Evolutionary conservation across 176 grass and related monocot species (phyloP).

Genomic region (Oryza glaberrima): DNA sequence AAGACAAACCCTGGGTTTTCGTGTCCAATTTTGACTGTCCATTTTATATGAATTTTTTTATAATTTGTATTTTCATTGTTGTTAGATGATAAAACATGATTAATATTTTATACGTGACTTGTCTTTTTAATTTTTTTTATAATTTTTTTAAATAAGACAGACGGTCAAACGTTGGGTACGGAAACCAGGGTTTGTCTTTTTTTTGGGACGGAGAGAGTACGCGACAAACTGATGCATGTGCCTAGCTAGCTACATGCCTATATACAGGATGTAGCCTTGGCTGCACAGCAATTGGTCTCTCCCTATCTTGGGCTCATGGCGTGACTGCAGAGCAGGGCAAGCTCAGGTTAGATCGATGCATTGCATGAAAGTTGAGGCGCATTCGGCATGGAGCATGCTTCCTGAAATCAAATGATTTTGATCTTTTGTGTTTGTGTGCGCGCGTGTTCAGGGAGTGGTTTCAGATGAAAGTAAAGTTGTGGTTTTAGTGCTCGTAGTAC

Average conservation of each 20-base stretch:
- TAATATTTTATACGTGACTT: too few relatives aligned
- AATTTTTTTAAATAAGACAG: too few relatives aligned
- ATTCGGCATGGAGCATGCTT: neutral
- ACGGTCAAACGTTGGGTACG: too few relatives aligned
- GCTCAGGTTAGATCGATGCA: neutral
- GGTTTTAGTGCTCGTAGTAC: neutral
- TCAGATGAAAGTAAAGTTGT: slow-evolving; percentile 3
- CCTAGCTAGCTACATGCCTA: neutral
- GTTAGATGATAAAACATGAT: too few relatives aligned
- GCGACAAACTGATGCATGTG: slow-evolving; percentile 34
- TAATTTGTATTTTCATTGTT: too few relatives aligned
- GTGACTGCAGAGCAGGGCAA: neutral
- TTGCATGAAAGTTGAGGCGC: neutral
- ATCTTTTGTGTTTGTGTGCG: neutral
- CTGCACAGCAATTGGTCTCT: neutral
- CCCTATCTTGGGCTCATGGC: neutral
- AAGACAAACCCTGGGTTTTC: too few relatives aligned
- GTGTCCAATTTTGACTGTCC: too few relatives aligned
- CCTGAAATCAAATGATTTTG: neutral
- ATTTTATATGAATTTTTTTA: too few relatives aligned
- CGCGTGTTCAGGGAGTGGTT: neutral
- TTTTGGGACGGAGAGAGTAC: neutral
- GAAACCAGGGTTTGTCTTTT: too few relatives aligned
- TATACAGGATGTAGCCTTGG: neutral
- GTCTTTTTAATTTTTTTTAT: too few relatives aligned